Percentiles rank a stretch among this genome's conserved stretches.
These are phyloP conservation scores for Tilletia horrida DNA, from an alignment of 1,284 basidiomycete genomes.

Conservation along the genomic window DNA sequence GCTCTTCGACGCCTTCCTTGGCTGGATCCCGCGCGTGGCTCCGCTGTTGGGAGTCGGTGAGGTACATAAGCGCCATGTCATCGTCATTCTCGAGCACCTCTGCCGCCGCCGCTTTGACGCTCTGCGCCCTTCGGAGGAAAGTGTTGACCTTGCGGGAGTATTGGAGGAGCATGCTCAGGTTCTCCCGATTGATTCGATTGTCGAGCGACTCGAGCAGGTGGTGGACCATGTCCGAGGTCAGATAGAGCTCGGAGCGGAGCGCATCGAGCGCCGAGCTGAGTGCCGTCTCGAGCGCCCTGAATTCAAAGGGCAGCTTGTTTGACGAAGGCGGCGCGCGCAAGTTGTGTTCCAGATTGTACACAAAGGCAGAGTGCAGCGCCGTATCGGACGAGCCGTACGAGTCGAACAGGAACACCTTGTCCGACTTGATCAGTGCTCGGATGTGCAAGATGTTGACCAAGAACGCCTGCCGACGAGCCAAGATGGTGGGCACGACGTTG, in stretches of 20 bases:
- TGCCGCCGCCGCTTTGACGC: slow-evolving; percentile 37
- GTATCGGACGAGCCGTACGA: slow-evolving; percentile 56
- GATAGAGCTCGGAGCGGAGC: slow-evolving; percentile 40
- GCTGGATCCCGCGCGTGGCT: slow-evolving; percentile 24
- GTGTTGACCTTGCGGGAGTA: slow-evolving; percentile 42
- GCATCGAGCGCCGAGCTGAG: slow-evolving; percentile 45
- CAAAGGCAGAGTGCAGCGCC: slow-evolving; percentile 42
- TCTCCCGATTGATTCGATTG: slow-evolving; percentile 48
- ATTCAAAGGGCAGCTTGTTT: slow-evolving; percentile 45
- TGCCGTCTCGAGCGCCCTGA: slow-evolving; percentile 48
- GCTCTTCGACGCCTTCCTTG: slow-evolving; percentile 59
- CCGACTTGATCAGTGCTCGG: slow-evolving; percentile 86
- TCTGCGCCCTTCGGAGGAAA: slow-evolving; percentile 36
- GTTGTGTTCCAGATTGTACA: slow-evolving; percentile 50
- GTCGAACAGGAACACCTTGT: slow-evolving; percentile 87
- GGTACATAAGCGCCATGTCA: slow-evolving; percentile 75
- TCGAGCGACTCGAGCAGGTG: slow-evolving; percentile 40
- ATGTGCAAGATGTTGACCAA: slow-evolving; percentile 84
- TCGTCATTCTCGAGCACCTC: slow-evolving; percentile 59
- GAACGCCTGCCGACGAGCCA: slow-evolving; percentile 81
- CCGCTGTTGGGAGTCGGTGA: slow-evolving; percentile 54
- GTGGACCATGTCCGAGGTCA: slow-evolving; percentile 35
- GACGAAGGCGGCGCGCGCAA: slow-evolving; percentile 23
- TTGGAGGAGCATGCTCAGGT: slow-evolving; percentile 41
- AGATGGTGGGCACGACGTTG: slow-evolving; percentile 85